phyloP scores from a whole-genome alignment of 164 flowering plant genomes.

The Berberis vulgaris region DNA sequence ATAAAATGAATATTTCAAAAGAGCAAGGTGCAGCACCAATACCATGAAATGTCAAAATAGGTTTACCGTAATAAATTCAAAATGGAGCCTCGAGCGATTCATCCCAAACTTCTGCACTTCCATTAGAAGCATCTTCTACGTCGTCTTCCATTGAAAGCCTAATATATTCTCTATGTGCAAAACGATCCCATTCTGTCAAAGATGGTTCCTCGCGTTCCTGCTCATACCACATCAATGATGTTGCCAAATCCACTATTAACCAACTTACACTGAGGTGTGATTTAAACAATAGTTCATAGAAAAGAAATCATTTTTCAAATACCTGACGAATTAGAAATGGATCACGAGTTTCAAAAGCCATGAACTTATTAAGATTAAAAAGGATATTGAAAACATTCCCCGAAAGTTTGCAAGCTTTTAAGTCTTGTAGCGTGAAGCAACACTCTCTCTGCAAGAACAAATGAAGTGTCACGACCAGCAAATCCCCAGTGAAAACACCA shows the following conservation, averaged over 20 bases:
- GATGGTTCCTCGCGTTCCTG: slow-evolving; percentile 97
- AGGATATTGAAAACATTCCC: slow-evolving; percentile 91
- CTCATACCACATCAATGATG: slow-evolving; percentile 7
- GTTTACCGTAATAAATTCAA: slow-evolving; percentile 28
- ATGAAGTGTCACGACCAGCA: not conserved
- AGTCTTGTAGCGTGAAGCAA: slow-evolving; percentile 60
- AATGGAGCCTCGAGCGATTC: slow-evolving; percentile 97
- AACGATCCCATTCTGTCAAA: slow-evolving; percentile 98
- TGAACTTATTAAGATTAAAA: slow-evolving; percentile 89
- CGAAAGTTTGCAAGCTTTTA: slow-evolving; percentile 77
- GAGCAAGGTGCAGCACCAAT: no score
- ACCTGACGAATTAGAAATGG: slow-evolving; percentile 99
- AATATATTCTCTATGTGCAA: slow-evolving; percentile 92
- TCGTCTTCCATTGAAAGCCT: slow-evolving; percentile 99
- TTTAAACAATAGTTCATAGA: not conserved
- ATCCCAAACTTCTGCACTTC: slow-evolving; percentile 98
- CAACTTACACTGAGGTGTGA: not conserved
- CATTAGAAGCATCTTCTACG: slow-evolving; percentile 91
- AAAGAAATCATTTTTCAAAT: not conserved
- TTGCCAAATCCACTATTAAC: not conserved
- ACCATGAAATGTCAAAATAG: no score
- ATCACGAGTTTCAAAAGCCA: slow-evolving; percentile 96
- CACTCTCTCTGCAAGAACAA: slow-evolving; percentile 54
- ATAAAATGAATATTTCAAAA: no score
- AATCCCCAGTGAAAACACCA: not conserved